These are phyloP conservation scores for Hanseniaspora uvarum DNA, from an alignment of 1,139 yeast genomes.

Conservation along the genomic window DNA sequence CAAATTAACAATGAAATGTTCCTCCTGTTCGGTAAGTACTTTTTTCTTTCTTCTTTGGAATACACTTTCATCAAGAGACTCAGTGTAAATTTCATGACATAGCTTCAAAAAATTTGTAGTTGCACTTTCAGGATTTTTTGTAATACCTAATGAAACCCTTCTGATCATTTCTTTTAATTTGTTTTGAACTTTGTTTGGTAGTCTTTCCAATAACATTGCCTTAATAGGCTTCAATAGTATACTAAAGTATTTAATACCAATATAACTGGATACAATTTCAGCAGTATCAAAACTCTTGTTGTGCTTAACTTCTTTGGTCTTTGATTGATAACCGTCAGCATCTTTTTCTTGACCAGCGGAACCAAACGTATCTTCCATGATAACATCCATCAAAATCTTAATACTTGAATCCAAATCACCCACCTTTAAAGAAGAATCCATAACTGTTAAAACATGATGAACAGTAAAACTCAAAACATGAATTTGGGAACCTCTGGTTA, in stretches of 20 bases:
- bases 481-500: conserved; percentile 82
- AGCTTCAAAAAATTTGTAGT: conserved; percentile 54
- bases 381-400: conserved; percentile 50
- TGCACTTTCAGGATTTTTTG: conserved; percentile 49
- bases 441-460: conserved; percentile 55
- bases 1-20: conserved; percentile 60
- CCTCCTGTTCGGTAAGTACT: conserved; percentile 34
- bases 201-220: conserved; percentile 50
- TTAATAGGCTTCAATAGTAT: conserved; percentile 61
- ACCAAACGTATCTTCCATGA: conserved; percentile 92
- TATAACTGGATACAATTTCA: conserved; percentile 60
- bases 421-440: conserved; percentile 41
- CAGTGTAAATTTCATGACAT: conserved; percentile 62
- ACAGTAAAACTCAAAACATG: conserved; percentile 87
- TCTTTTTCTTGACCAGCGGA: conserved; percentile 90
- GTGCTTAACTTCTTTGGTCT: conserved; percentile 82
- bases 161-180: conserved; percentile 71
- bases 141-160: conserved; percentile 67
- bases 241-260: conserved; percentile 52
- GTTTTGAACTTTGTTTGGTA: conserved; percentile 58
- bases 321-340: conserved; percentile 78
- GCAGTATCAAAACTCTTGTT: conserved; percentile 84
- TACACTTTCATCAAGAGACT: conserved; percentile 37
- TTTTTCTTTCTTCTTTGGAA: conserved; percentile 25
- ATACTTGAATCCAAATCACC: conserved; percentile 73